Evolutionary conservation across 176 grass and related monocot genomes (phyloP), one percentile per base, ranked within the genome.

Genomic region (Stipa capillata): DNA sequence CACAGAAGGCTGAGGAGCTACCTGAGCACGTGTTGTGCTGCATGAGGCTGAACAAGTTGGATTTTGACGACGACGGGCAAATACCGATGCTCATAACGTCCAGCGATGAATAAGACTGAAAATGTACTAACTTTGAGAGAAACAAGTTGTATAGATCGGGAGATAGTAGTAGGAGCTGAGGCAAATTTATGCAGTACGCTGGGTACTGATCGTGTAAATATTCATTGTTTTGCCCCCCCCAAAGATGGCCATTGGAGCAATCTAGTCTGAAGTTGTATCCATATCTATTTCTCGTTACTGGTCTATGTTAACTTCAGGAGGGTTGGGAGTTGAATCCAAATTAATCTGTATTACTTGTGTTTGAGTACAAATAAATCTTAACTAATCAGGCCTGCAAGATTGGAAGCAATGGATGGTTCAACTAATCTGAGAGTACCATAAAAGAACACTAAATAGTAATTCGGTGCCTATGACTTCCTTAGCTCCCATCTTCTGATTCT

Each of bases 11-110:
- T 41, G 96, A 95, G 70, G 96, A 99, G 29, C 72, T 99, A 59
- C 92, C 96, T 3, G 96, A 99, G 82, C 88, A 92, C 82, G 82
- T 99, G 27, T 77, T 95, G 27, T 99, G 96, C 77, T 93, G 96
- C 48, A 85, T 89, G 73, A 95, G 92, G 79, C 75, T 95, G 41
- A 93, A 93, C 88, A 95, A 77, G 79, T 70, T 94, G 8, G 86
- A 93, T 43, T 99, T 99, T 33, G 68, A 82, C 3, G 74, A 97
- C 69, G 82, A 79, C 28, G 87, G 87, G 44, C 87, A 94, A 73
- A 97, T 92, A 76, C 91, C 96, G 3, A 91, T 71, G 41, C 78
- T 99, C 25, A 86, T 99, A 73, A 89, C 73, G 42, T 80, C 65
- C 50, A 89, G 14, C 75, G 89, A 87, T 82, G 43, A 93, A 47